Evolutionary conservation across 192 early-diverging fungal genomes (phyloP).

Genomic region (Anaeromyces robustus): DNA sequence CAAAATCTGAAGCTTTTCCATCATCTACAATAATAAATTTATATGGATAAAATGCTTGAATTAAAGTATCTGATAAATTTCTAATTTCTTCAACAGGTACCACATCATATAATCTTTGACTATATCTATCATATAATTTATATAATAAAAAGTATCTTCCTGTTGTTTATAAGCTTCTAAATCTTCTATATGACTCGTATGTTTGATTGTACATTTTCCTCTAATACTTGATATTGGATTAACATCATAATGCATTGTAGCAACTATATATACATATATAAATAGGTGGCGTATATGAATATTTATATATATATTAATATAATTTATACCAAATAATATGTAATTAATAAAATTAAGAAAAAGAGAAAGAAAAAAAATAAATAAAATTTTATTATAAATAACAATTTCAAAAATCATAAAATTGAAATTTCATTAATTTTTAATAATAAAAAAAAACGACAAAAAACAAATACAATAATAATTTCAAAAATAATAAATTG

Average conservation of each 20-base stretch:
- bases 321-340: too few relatives aligned
- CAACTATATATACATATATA: conserved; percentile 31
- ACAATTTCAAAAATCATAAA: too few relatives aligned
- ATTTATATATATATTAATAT: too few relatives aligned
- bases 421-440: too few relatives aligned
- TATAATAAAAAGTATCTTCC: conserved; percentile 72
- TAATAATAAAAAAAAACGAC: too few relatives aligned
- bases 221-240: conserved; percentile 65
- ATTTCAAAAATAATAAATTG: too few relatives aligned
- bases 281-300: too few relatives aligned
- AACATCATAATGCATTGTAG: conserved; percentile 78
- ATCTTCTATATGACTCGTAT: conserved; percentile 42
- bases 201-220: conserved; percentile 61
- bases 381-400: too few relatives aligned
- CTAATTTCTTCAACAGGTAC: conserved; percentile 59
- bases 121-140: conserved; percentile 82
- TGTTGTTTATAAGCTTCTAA: conserved; percentile 38
- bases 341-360: too few relatives aligned
- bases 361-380: too few relatives aligned
- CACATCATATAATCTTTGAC: conserved; percentile 72
- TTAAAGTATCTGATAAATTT: conserved; percentile 61
- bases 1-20: conserved; percentile 61
- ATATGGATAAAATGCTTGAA: conserved; percentile 47
- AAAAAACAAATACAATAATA: too few relatives aligned
- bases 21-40: conserved; percentile 75